Percentiles rank a stretch among this genome's conserved stretches.
phyloP scores from a whole-genome alignment of 176 grass and related monocot species.

The Guadua angustifolia region DNA sequence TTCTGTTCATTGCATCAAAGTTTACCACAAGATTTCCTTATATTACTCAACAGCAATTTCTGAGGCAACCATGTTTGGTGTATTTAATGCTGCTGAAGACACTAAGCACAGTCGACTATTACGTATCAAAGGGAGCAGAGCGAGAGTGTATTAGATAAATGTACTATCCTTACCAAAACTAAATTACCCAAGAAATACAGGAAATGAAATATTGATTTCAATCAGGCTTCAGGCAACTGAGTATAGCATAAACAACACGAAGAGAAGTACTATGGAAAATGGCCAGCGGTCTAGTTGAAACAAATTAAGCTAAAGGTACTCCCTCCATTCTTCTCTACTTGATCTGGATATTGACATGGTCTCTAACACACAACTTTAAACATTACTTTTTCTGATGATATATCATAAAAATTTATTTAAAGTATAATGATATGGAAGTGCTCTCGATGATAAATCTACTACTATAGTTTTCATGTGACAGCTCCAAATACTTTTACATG shows the following conservation, averaged over 20 bases:
- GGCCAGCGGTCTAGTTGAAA: neutral
- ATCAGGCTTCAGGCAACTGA: neutral
- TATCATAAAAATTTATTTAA: too few relatives aligned
- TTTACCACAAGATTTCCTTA: neutral
- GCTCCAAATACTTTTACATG: too few relatives aligned
- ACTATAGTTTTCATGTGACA: neutral
- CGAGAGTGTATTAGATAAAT: neutral
- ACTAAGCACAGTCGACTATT: neutral
- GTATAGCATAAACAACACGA: neutral
- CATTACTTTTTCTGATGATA: too few relatives aligned
- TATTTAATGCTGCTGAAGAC: neutral
- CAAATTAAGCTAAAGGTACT: too few relatives aligned
- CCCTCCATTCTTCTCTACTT: too few relatives aligned
- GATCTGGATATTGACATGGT: too few relatives aligned
- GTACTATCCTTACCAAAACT: neutral
- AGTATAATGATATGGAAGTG: too few relatives aligned
- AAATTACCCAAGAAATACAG: neutral
- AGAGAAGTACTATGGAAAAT: neutral
- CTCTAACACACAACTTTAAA: too few relatives aligned
- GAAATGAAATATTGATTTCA: conserved; percentile 1
- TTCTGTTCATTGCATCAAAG: neutral
- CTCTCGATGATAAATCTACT: too few relatives aligned
- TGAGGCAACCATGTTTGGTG: neutral
- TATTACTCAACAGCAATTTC: neutral
- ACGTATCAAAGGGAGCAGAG: neutral